A percentile compares a stretch with the other conserved stretches of the same genome.
phyloP scores from a whole-genome alignment of 768 basidiomycete genomes.

The Lentinula detonsa region DNA sequence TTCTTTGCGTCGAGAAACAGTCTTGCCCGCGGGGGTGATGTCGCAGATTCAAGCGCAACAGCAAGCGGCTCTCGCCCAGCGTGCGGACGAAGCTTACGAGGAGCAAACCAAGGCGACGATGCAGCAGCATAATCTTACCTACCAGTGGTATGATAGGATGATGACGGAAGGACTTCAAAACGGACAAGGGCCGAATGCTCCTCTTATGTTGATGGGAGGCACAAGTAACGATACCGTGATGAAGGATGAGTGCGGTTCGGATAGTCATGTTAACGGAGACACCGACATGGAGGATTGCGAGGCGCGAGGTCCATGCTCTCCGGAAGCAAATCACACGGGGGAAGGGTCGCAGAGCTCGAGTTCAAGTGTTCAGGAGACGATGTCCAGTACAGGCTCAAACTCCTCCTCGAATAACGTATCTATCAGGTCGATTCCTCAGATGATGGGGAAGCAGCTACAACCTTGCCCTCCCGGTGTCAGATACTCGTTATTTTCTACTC shows the following conservation, averaged over 20 bases:
- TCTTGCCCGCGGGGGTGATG: neutral
- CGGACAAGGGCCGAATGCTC: neutral
- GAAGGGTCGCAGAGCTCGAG: neutral
- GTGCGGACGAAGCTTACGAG: neutral
- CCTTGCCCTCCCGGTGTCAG: neutral
- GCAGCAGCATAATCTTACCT: neutral
- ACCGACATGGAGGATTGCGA: neutral
- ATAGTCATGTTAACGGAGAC: neutral
- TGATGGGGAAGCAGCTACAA: neutral
- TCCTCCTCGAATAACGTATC: neutral
- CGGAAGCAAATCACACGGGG: neutral
- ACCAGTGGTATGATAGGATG: neutral
- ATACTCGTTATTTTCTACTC: neutral
- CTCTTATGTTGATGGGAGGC: neutral
- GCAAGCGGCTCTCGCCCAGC: neutral
- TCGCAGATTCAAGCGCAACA: neutral
- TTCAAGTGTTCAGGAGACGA: neutral
- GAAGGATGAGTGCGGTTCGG: neutral
- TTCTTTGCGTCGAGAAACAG: neutral
- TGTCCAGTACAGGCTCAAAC: neutral
- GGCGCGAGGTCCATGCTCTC: neutral
- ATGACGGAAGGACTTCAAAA: neutral
- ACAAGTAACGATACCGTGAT: neutral
- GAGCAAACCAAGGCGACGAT: neutral
- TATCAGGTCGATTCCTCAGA: neutral